phyloP scores from a whole-genome alignment of 306 rosid genomes.

The Vigna trinervia region DNA sequence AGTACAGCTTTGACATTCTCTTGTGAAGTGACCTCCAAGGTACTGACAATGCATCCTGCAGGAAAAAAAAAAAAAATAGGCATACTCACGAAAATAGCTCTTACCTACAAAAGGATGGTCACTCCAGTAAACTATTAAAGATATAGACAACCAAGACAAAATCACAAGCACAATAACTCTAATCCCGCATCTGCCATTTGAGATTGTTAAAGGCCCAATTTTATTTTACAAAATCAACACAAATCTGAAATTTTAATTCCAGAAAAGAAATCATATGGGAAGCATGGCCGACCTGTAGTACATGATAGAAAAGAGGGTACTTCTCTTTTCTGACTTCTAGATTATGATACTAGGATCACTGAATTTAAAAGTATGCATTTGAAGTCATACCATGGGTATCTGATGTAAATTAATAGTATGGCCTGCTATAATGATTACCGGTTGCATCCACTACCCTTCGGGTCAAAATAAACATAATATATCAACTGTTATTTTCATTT shows the following conservation, averaged over 20 bases:
- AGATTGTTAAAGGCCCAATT: not conserved
- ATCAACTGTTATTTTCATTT: not conserved
- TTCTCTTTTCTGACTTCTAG: not conserved
- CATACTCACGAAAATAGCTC: not conserved
- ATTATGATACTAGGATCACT: not conserved
- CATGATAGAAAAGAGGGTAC: not conserved
- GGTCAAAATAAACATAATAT: not conserved
- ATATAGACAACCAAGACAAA: not conserved
- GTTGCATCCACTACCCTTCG: not conserved
- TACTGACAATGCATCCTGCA: conserved; percentile 81
- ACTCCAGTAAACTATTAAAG: not conserved
- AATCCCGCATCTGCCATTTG: not conserved
- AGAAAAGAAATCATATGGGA: not conserved
- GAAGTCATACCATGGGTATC: conserved; percentile 10
- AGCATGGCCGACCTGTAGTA: conserved; percentile 7
- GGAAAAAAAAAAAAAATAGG: not conserved
- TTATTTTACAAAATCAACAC: not conserved
- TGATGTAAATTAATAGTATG: not conserved
- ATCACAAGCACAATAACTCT: not conserved
- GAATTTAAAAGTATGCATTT: not conserved
- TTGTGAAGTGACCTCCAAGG: conserved; percentile 78
- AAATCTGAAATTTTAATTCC: not conserved
- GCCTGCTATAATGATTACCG: not conserved
- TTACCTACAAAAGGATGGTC: not conserved
- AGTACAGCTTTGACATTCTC: conserved; percentile 76